Evolutionary conservation across 1,284 basidiomycete species (phyloP), one percentile per base, ranked within the genome.

Genomic region (Papiliotrema terrestris): DNA sequence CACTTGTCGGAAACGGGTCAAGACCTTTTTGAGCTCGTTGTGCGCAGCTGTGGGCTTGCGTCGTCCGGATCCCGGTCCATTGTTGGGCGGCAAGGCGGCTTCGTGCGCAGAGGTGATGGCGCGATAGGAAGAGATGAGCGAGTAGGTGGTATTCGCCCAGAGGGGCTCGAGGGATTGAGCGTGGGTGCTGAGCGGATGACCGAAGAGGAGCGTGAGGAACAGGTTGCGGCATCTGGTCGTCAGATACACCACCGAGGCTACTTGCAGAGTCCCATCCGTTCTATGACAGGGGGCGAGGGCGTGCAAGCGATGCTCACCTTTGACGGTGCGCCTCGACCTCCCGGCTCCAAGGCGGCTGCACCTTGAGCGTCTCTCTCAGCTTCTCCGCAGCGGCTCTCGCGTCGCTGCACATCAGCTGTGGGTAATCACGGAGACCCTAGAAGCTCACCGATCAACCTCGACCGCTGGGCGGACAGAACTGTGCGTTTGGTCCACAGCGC

Each of bases 141-240:
- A 80, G 77, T 97, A 89, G 20, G 90, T 89, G 0, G 92, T 95
- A 66, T 91, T 86, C 82, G 92, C 87, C 92, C 93, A 96, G 11
- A 96, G 81, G 54, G 86, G 84, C 45, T 93, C 89, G 43, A 86
- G 84, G 75, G 88, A 87, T 71, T 86, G 86, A 37, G 88, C 85
- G 72, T 91, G 87, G 46, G 83, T 83, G 45, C 85, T 82, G 58
- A 84, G 84, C 0, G 89, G 86, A 66, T 91, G 81, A 23, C 84
- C 75, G 62, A 93, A 84, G 19, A 95, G 80, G 32, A 94, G 77
- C 36, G 82, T 83, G 48, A 92, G 79, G 73, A 91, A 87, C 38
- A 83, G 83, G 54, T 86, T 83, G 55, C 91, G 84, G 49, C 91
- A 81, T 67, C 91, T 92, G 22, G 8, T n/a, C n/a, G 42, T 53